Evolutionary conservation across 2,329 filamentous ascomycete genomes (phyloP).

Genomic region (Cylindrodendrum hubeiense): DNA sequence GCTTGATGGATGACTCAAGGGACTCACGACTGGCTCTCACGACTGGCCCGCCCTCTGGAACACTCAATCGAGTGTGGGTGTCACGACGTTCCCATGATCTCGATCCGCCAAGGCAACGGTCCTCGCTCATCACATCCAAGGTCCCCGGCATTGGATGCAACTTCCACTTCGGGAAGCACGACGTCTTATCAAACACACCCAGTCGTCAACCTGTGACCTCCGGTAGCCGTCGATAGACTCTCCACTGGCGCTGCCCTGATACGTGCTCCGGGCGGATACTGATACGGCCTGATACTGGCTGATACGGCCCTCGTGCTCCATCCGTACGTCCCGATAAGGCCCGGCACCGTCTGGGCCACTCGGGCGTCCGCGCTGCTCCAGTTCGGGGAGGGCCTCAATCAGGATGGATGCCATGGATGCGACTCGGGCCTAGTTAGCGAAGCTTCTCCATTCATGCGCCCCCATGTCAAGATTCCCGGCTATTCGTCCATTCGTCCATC

Average conservation of each 20-base stretch:
- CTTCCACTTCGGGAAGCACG: not conserved
- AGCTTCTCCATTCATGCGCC: not conserved
- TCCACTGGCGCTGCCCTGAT: not conserved
- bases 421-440: not conserved
- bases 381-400: not conserved
- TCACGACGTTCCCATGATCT: not conserved
- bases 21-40: too few relatives aligned
- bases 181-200: not conserved
- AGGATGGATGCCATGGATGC: not conserved
- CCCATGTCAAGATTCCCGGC: not conserved
- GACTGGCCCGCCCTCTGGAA: too few relatives aligned
- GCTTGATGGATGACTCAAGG: too few relatives aligned
- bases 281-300: not conserved
- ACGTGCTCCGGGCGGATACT: not conserved
- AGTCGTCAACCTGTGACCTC: not conserved
- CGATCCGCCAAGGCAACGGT: not conserved
- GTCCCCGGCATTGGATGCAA: not conserved
- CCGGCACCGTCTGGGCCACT: conserved; percentile 26
- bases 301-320: conserved; percentile 14
- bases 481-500: not conserved
- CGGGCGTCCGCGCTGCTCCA: conserved; percentile 12
- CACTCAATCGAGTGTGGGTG: not conserved
- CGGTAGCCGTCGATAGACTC: not conserved
- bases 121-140: not conserved
- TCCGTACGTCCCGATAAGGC: conserved; percentile 28